Evolutionary conservation across 495 filamentous ascomycete genomes (phyloP).

Genomic region (Oleoguttula mirabilis): DNA sequence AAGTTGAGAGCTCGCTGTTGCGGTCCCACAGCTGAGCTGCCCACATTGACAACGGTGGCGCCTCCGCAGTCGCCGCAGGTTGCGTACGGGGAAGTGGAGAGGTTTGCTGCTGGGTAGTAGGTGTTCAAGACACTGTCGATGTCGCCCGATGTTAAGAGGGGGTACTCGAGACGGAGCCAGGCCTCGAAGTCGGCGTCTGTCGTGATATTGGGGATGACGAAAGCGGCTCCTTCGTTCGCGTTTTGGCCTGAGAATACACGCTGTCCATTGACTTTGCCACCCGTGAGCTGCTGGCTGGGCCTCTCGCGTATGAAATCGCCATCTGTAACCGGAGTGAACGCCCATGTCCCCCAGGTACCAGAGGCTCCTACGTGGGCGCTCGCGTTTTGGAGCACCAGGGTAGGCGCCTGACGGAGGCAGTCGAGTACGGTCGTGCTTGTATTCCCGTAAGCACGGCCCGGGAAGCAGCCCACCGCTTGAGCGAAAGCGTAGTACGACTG

Average conservation of each 20-base stretch:
- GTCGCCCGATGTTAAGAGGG: slow-evolving; percentile 35
- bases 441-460: slow-evolving; percentile 18
- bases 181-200: slow-evolving; percentile 31
- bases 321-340: neutral
- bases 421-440: neutral
- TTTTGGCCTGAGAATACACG: slow-evolving; percentile 36
- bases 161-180: slow-evolving; percentile 37
- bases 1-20: slow-evolving; percentile 40
- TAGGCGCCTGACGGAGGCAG: neutral
- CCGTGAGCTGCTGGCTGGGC: neutral
- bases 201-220: slow-evolving; percentile 40
- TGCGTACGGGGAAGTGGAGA: neutral
- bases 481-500: slow-evolving; percentile 44
- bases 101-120: slow-evolving; percentile 29
- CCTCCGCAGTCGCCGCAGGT: neutral
- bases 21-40: slow-evolving; percentile 36
- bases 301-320: neutral
- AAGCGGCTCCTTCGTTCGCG: slow-evolving; percentile 21
- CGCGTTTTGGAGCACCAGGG: neutral
- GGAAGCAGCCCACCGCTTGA: slow-evolving; percentile 37
- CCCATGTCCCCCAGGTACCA: neutral
- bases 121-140: slow-evolving; percentile 26
- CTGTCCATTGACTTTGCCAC: slow-evolving; percentile 27
- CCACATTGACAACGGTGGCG: slow-evolving; percentile 33
- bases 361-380: neutral